phyloP scores from a whole-genome alignment of 495 filamentous ascomycete genomes.

The Penicillium macrosclerotiorum region DNA sequence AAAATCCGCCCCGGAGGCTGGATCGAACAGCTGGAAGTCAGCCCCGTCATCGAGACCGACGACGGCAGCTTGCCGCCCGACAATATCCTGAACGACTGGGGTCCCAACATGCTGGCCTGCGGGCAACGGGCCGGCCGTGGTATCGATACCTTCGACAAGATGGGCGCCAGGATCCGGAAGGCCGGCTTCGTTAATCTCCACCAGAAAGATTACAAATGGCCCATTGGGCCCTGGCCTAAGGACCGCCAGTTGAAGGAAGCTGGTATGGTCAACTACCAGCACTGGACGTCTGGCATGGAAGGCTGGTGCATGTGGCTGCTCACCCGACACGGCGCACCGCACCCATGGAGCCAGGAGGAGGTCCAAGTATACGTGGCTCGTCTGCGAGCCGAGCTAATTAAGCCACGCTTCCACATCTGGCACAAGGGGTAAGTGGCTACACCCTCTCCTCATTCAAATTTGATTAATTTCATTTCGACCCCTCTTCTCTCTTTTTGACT shows the following conservation, averaged over 20 bases:
- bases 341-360: slow-evolving; percentile 25
- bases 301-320: slow-evolving; percentile 28
- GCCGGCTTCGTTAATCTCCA: slow-evolving; percentile 38
- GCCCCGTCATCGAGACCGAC: slow-evolving; percentile 38
- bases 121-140: slow-evolving; percentile 16
- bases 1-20: slow-evolving; percentile 51
- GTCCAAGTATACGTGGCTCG: slow-evolving; percentile 23
- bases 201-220: slow-evolving; percentile 56
- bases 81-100: slow-evolving; percentile 25
- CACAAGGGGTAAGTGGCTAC: neutral
- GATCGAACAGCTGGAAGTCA: slow-evolving; percentile 52
- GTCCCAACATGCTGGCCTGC: slow-evolving; percentile 16
- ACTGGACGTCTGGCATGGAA: slow-evolving; percentile 45
- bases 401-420: slow-evolving; percentile 18
- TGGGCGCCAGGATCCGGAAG: slow-evolving; percentile 23
- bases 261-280: slow-evolving; percentile 58
- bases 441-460: no score
- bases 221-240: slow-evolving; percentile 65
- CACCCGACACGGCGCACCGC: slow-evolving; percentile 21
- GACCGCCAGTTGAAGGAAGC: slow-evolving; percentile 64
- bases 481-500: no score
- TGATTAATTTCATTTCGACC: no score
- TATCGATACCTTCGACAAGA: slow-evolving; percentile 14
- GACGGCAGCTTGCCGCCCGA: slow-evolving; percentile 38
- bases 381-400: slow-evolving; percentile 17